A percentile compares a stretch with the other conserved stretches of the same genome.
These are phyloP conservation scores for Diatrype stigma DNA, from an alignment of 2,329 filamentous ascomycete genomes.

Conservation along the genomic window DNA sequence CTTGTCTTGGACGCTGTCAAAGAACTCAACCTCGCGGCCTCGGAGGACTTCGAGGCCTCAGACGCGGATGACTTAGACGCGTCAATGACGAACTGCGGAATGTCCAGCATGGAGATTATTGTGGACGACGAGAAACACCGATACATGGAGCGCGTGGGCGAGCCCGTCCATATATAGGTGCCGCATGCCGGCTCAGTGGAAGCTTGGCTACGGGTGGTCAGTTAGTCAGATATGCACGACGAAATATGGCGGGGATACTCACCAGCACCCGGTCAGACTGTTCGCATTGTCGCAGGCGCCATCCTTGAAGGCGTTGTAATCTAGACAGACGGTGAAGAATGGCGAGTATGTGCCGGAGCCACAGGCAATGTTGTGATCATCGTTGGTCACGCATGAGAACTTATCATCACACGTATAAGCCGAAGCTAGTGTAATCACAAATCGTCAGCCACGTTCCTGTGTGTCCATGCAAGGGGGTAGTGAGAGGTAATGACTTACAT, in stretches of 20 bases:
- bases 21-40: background rate
- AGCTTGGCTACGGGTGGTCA: constrained; percentile 8
- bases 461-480: background rate
- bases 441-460: no score
- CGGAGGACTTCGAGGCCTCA: background rate
- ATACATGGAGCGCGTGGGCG: constrained; percentile 31
- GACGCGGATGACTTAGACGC: constrained; percentile 19
- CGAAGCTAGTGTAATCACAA: no score
- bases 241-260: constrained; percentile 10
- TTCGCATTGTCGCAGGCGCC: constrained; percentile 26
- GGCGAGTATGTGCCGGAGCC: constrained; percentile 22
- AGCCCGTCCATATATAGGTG: constrained; percentile 34
- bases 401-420: constrained; percentile 17
- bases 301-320: constrained; percentile 26
- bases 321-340: constrained; percentile 32
- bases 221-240: background rate
- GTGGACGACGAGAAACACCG: constrained; percentile 26
- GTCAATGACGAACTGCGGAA: constrained; percentile 30
- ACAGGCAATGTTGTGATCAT: constrained; percentile 32
- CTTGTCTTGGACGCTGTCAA: background rate
- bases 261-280: constrained; percentile 33
- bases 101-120: constrained; percentile 29
- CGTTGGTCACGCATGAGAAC: constrained; percentile 28
- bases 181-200: constrained; percentile 26
- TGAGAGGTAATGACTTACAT: constrained; percentile 20